These are phyloP conservation scores for Stramenopiles sp. DNA, from an alignment of 352 stramenopile genomes.

Conservation along the genomic window DNA sequence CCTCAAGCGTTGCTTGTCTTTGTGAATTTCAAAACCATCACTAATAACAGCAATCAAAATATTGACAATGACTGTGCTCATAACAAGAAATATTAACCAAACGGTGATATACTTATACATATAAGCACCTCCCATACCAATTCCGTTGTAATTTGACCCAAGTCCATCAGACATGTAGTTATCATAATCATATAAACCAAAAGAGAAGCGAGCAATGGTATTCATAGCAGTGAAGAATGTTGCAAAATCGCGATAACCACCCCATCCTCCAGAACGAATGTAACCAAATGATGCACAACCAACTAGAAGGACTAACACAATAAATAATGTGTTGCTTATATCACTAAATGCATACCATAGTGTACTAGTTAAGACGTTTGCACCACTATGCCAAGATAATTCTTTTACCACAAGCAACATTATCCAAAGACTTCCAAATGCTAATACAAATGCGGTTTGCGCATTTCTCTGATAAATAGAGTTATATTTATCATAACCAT, in stretches of 20 bases:
- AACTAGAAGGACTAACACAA: background rate
- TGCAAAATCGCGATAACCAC: background rate
- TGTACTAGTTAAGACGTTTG: background rate
- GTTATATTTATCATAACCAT: background rate
- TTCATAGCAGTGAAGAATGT: background rate
- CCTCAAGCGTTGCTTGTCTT: background rate
- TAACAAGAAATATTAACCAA: background rate
- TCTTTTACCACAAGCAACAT: background rate
- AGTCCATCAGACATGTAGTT: background rate
- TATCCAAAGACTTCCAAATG: background rate
- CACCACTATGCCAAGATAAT: slow-evolving; percentile 6
- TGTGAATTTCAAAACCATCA: slow-evolving; percentile 6
- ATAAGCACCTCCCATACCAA: background rate
- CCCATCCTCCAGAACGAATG: background rate
- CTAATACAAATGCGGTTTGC: no score
- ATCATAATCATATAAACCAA: slow-evolving; percentile 6
- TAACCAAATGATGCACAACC: background rate
- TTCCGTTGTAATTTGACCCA: background rate
- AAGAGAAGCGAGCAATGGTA: background rate
- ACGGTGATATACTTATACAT: background rate
- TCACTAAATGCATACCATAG: background rate
- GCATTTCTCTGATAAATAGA: background rate
- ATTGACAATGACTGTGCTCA: background rate
- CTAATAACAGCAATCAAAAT: slow-evolving; percentile 6
- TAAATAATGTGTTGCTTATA: background rate